Evolutionary conservation across 2,329 filamentous ascomycete genomes (phyloP).

Genomic region (Venturia aucupariae): DNA sequence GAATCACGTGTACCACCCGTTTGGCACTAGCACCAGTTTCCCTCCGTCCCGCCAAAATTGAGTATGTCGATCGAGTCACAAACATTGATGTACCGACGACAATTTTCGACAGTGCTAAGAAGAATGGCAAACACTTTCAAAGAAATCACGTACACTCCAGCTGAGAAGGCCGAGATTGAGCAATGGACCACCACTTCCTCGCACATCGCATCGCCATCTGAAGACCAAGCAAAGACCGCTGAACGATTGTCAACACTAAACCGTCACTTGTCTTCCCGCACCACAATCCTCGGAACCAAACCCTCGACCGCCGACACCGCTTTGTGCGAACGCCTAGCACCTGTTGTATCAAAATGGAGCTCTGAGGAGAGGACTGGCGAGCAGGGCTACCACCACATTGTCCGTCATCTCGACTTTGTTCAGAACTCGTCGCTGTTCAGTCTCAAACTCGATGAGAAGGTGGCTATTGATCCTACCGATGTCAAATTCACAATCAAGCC

Average conservation of each 20-base stretch:
- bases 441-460: slow-evolving; percentile 65
- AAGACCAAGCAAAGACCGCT: slow-evolving; percentile 47
- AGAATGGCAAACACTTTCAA: slow-evolving; percentile 47
- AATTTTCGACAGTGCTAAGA: not conserved
- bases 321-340: slow-evolving; percentile 69
- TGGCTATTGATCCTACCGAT: slow-evolving; percentile 68
- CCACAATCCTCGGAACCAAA: slow-evolving; percentile 82
- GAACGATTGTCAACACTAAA: slow-evolving; percentile 73
- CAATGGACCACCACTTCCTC: slow-evolving; percentile 78
- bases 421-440: slow-evolving; percentile 72
- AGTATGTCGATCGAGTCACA: not conserved
- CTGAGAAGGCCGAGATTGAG: slow-evolving; percentile 78
- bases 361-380: slow-evolving; percentile 83
- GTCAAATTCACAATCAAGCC: slow-evolving; percentile 82
- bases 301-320: slow-evolving; percentile 80
- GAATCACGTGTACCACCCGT: not conserved
- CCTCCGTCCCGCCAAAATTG: not conserved
- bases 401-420: slow-evolving; percentile 87
- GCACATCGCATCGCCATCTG: slow-evolving; percentile 53
- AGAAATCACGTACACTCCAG: slow-evolving; percentile 60
- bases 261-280: slow-evolving; percentile 76
- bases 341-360: slow-evolving; percentile 68
- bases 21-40: not conserved
- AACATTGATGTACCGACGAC: slow-evolving; percentile 4
- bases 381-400: slow-evolving; percentile 80